Evolutionary conservation across 495 filamentous ascomycete genomes (phyloP).

Genomic region (Podospora pseudocomata): DNA sequence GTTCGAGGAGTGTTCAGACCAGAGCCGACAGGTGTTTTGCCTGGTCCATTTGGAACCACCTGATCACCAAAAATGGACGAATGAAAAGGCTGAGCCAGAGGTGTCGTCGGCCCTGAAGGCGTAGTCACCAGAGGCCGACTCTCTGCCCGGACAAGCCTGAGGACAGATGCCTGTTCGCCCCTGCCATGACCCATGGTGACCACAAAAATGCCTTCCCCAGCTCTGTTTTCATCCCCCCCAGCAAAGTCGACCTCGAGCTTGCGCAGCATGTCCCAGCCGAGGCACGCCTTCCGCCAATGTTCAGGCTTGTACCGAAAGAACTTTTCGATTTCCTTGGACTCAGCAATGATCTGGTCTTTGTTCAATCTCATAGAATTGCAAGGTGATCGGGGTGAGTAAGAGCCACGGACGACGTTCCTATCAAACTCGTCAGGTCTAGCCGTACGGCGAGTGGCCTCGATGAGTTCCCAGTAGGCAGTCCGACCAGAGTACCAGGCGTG

Average conservation of each 20-base stretch:
- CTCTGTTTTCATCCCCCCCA: conserved; percentile 65
- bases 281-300: conserved; percentile 73
- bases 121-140: not conserved
- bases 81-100: conserved; percentile 10
- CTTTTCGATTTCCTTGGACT: conserved; percentile 76
- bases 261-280: conserved; percentile 90
- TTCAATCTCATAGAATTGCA: conserved; percentile 63
- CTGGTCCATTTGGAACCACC: not conserved
- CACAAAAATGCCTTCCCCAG: conserved; percentile 72
- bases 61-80: conserved; percentile 22
- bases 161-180: conserved; percentile 36
- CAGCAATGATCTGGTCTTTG: conserved; percentile 63
- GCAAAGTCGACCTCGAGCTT: conserved; percentile 86
- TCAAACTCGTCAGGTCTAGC: conserved; percentile 65
- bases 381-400: conserved; percentile 48
- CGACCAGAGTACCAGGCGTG: conserved; percentile 77
- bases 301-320: conserved; percentile 71
- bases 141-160: conserved; percentile 28
- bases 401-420: conserved; percentile 42
- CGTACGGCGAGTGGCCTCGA: conserved; percentile 68
- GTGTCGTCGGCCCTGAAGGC: conserved; percentile 16
- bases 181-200: conserved; percentile 67
- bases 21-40: not conserved
- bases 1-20: not conserved
- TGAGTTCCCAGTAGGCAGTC: conserved; percentile 71